A percentile compares a stretch with the other conserved stretches of the same genome.
These are phyloP conservation scores for Euphorbia schlechtendalii DNA, from an alignment of 441 rosid genomes.

Conservation along the genomic window DNA sequence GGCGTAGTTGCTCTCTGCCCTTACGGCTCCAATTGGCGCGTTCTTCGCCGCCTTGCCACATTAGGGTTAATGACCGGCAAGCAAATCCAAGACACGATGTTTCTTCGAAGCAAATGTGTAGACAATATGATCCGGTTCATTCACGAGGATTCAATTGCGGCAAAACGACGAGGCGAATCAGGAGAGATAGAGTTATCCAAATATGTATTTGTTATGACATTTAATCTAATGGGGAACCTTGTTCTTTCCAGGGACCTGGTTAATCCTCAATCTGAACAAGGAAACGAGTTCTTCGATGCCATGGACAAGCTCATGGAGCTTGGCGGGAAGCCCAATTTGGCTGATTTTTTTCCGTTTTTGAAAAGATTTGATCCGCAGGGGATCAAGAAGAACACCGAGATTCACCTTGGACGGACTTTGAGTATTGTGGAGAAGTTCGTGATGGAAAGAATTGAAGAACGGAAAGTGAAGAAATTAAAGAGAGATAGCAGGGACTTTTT, in stretches of 20 bases:
- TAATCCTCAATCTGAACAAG: constrained; percentile 12
- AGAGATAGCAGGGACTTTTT: constrained; percentile 28
- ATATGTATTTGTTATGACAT: constrained; percentile 15
- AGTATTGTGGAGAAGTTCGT: too few species aligned
- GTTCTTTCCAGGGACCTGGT: constrained; percentile 17
- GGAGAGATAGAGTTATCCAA: too few species aligned
- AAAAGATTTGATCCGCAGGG: too few species aligned
- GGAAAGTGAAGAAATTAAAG: neutral
- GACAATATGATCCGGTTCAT: constrained; percentile 12
- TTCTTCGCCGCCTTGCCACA: constrained; percentile 7
- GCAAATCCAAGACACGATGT: constrained; percentile 8
- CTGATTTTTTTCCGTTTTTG: too few species aligned
- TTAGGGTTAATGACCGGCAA: constrained; percentile 8
- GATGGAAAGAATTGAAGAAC: constrained; percentile 24
- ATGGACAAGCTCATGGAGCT: constrained; percentile 17
- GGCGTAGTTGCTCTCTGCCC: constrained; percentile 1
- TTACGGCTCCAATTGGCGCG: constrained; percentile 16
- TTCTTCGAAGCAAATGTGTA: neutral
- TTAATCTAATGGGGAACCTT: constrained; percentile 20
- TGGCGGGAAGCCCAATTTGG: too few species aligned
- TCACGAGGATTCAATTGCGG: neutral
- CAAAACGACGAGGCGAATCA: too few species aligned
- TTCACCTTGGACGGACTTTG: neutral
- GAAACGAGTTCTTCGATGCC: constrained; percentile 11
- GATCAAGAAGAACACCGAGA: too few species aligned